Conservation (phyloP, 1,284 basidiomycete genomes). For the Apiotrichum gracile region DNA sequence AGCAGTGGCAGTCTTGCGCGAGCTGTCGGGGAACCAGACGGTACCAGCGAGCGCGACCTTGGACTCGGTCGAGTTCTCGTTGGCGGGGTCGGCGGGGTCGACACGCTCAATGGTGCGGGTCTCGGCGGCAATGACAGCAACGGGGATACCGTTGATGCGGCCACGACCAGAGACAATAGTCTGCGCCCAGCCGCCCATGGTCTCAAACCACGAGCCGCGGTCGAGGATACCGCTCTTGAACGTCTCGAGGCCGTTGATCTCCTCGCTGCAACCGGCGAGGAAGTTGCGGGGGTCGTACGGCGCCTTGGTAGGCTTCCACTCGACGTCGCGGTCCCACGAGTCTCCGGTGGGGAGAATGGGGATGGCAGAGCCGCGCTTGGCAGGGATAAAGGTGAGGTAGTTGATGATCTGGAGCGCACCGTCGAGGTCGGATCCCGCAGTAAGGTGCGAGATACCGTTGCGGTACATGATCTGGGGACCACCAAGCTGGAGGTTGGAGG, state of each 20-base stretch:
- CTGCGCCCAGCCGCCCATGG: conserved; percentile 82
- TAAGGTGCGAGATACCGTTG: conserved; percentile 97
- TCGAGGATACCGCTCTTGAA: conserved; percentile 94
- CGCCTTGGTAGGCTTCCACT: conserved; percentile 84
- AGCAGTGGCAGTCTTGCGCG: conserved; percentile 99
- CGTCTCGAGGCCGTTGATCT: conserved; percentile 58
- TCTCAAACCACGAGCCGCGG: conserved; percentile 71
- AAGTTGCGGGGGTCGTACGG: conserved; percentile 98
- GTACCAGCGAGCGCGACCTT: conserved; percentile 99
- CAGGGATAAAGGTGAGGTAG: conserved; percentile 93
- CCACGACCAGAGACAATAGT: conserved; percentile 93
- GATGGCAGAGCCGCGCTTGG: conserved; percentile 62
- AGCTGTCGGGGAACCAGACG: conserved; percentile 98
- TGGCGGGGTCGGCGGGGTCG: conserved; percentile 97
- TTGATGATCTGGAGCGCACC: conserved; percentile 87
- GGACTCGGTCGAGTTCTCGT: conserved; percentile 94
- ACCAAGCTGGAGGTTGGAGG: conserved; percentile 96
- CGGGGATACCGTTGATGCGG: conserved; percentile 92
- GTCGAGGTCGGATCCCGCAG: conserved; percentile 88
- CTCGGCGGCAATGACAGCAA: conserved; percentile 89
- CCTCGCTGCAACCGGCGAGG: conserved; percentile 86
- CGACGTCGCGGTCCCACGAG: conserved; percentile 87
- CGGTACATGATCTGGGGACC: conserved; percentile 99
- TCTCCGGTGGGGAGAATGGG: conserved; percentile 69
- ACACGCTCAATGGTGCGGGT: conserved; percentile 93